Conservation (phyloP, 345 rosid species). For the Salix exigua region DNA sequence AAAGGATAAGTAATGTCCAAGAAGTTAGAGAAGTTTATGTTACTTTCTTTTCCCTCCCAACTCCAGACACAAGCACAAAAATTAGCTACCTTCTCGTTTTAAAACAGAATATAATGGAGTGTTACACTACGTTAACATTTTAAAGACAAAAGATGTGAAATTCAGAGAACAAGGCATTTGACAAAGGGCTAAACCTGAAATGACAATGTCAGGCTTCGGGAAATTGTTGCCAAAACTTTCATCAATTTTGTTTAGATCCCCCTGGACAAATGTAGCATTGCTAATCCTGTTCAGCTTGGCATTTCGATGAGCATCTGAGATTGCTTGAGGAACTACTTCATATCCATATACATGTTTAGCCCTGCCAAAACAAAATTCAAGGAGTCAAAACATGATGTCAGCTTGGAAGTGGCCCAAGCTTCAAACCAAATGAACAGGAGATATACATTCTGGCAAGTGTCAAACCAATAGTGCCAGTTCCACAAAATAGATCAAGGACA, state of each 20-base stretch:
- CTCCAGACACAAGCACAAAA: too few relatives aligned
- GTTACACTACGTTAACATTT: not conserved
- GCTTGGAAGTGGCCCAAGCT: not conserved
- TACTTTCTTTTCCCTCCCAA: not conserved
- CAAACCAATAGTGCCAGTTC: conserved; percentile 91
- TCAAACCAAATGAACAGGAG: conserved; percentile 7
- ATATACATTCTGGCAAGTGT: conserved; percentile 78
- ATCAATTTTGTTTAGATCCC: conserved; percentile 89
- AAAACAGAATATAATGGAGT: not conserved
- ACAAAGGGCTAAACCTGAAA: conserved; percentile 51
- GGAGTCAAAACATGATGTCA: not conserved
- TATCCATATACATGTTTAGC: conserved; percentile 84
- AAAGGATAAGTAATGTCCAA: not conserved
- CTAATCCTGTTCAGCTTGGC: conserved; percentile 71
- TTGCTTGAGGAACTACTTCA: conserved; percentile 90
- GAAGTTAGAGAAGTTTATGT: not conserved
- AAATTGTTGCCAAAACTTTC: conserved; percentile 72
- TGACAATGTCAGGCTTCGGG: conserved; percentile 79
- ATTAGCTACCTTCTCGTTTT: not conserved
- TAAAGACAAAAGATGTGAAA: not conserved
- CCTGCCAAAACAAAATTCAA: conserved; percentile 30
- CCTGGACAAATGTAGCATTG: conserved; percentile 82
- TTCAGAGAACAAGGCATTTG: conserved; percentile 3
- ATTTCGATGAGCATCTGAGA: conserved; percentile 68
- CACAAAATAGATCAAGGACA: conserved; percentile 91